Evolutionary conservation across 129 eudicot genomes (phyloP).

Genomic region (Glebionis coronaria): DNA sequence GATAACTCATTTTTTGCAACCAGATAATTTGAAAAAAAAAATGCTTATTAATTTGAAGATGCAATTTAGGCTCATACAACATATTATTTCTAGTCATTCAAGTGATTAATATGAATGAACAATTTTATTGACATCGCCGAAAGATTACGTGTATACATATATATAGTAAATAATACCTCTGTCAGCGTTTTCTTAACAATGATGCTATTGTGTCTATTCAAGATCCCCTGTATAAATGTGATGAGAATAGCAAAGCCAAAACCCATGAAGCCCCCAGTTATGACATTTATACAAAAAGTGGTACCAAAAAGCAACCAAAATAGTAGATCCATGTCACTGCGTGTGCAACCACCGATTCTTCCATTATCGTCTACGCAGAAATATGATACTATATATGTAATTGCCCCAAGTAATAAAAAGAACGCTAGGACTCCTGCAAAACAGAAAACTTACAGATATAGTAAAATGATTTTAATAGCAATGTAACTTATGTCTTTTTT

Average conservation of each 20-base stretch:
- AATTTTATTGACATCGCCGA: not conserved
- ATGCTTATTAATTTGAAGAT: no score
- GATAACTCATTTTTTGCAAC: no score
- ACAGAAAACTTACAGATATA: not conserved
- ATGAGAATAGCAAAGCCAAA: constrained; percentile 77
- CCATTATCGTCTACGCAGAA: no score
- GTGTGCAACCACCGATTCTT: no score
- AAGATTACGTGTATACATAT: not conserved
- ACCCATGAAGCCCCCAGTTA: constrained; percentile 73
- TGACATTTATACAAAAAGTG: constrained; percentile 24
- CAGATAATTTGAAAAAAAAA: no score
- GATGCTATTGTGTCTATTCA: constrained; percentile 94
- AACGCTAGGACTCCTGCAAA: constrained; percentile 62
- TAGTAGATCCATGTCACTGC: no score
- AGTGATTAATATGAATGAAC: not conserved
- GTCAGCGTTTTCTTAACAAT: constrained; percentile 86
- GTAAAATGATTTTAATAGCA: no score
- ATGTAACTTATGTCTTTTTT: not conserved
- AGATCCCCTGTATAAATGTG: constrained; percentile 76
- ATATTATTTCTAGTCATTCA: no score
- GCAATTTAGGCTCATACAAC: no score
- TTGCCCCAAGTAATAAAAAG: constrained; percentile 77
- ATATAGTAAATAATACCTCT: constrained; percentile 38
- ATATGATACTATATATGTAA: constrained; percentile 13
- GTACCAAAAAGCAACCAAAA: no score